Conservation (phyloP, 306 rosid genomes). For the Vachellia pachyceras region DNA sequence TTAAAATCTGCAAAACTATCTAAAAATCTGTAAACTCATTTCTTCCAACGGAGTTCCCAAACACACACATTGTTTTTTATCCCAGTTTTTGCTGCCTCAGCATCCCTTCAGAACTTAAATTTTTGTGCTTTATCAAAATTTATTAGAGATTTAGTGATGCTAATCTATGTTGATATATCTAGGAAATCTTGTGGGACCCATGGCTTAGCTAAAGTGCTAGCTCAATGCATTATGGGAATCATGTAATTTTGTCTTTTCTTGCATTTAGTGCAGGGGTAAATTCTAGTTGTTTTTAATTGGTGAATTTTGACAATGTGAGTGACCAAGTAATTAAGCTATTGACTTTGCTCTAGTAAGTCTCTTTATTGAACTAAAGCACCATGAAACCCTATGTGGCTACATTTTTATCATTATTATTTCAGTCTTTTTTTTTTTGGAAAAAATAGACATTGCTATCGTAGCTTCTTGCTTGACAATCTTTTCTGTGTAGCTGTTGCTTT, state of each 20-base stretch:
- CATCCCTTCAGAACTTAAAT: background rate
- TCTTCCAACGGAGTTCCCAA: too few species aligned
- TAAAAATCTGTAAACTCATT: too few species aligned
- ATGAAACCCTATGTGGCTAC: background rate
- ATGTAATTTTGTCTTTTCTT: background rate
- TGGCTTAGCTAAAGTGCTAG: background rate
- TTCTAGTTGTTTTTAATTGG: background rate
- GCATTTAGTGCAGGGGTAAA: background rate
- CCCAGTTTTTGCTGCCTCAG: background rate
- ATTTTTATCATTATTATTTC: background rate
- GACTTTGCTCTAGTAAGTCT: background rate
- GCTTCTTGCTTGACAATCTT: background rate
- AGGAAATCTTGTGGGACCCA: background rate
- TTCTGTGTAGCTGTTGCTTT: conserved; percentile 14
- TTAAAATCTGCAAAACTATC: too few species aligned
- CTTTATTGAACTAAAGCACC: background rate
- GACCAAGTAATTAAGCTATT: background rate
- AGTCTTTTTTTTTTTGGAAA: background rate
- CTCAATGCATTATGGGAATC: background rate
- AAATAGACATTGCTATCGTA: too few species aligned
- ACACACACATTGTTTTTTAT: too few species aligned
- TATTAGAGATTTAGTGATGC: background rate
- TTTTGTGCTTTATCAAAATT: background rate
- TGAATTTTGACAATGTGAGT: background rate
- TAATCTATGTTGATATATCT: background rate